Base-by-base conservation (phyloP, 495 filamentous ascomycete genomes). In the Penicillium alfredii region DNA sequence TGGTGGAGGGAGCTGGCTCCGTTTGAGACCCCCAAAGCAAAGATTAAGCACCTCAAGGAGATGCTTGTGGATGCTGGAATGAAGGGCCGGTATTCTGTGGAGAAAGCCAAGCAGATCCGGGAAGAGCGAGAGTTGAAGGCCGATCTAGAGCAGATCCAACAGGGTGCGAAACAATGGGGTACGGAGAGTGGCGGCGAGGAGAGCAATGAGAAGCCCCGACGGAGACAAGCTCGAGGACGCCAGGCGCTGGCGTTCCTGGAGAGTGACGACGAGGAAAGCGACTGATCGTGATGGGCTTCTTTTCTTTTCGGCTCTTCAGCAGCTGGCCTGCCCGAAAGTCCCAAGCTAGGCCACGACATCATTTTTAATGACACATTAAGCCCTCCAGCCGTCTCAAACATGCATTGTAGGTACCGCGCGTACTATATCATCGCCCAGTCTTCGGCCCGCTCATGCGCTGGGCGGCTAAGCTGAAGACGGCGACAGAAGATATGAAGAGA, bases 401-500 rank as follows among this genome's bases (percentile, higher is more conserved):
- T 27, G 21, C 36, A 20, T 20, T 17, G 11, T 9, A n/a, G 24
- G 23, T 32, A 17, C 17, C 6, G 21, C 17, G 19, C 38, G 13
- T 9, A 22, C 11, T 34, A 14, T 42, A 39, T 68, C 42, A 70
- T 51, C 49, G 62, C 20, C 40, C 51, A 9, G 51, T 45, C 41
- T 68, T 74, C 9, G 48, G 53, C 29, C 66, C 61, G 45, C 61
- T 75, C 71, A 83, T 76, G 26, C 77, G 70, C 53, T 98, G 93
- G 12, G 87, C 90, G 41, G 88, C 77, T 41, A 96, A 69, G 55
- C 89, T 94, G 69, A 96, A 93, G 38, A 92, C 78, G 2, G 87
- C 88, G 20, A 96, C 84, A 0, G 89, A 94, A 4, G 88, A 89
- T 60, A 97, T 85, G 65, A 97, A 98, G 2, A 97, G 72, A 2